Percentiles rank a stretch among this genome's conserved stretches.
phyloP scores from a whole-genome alignment of 176 grass and related monocot genomes.

The Musa troglodytarum region DNA sequence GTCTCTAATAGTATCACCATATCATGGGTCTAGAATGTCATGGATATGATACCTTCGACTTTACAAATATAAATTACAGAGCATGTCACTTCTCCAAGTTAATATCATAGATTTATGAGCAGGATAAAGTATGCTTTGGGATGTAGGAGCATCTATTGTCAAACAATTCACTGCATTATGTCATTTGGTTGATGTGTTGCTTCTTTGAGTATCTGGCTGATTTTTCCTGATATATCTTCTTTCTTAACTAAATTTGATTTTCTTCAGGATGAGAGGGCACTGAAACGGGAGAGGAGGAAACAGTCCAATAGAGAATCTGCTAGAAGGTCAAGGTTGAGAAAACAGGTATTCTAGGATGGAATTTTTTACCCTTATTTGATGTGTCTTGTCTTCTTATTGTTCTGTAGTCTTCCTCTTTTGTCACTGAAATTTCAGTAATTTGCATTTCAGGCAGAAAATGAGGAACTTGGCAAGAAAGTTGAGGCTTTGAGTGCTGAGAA shows the following conservation, averaged over 20 bases:
- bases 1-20: no score
- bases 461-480: slow-evolving; percentile 39
- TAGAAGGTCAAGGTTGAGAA: slow-evolving; percentile 64
- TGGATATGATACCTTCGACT: neutral
- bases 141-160: no score
- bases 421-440: neutral
- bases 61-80: neutral
- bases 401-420: neutral
- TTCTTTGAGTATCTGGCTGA: neutral
- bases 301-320: slow-evolving; percentile 35
- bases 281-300: slow-evolving; percentile 39
- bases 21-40: neutral
- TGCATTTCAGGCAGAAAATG: slow-evolving; percentile 57
- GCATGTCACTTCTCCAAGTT: neutral
- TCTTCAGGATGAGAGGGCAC: slow-evolving; percentile 48
- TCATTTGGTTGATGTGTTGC: no score
- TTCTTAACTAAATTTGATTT: slow-evolving; percentile 3
- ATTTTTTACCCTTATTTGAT: slow-evolving; percentile 3
- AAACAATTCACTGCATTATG: no score
- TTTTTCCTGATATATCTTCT: slow-evolving; percentile 3
- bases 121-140: neutral
- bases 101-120: no score
- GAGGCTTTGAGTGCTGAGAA: slow-evolving; percentile 52
- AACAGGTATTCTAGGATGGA: slow-evolving; percentile 35
- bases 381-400: slow-evolving; percentile 5